Percentiles rank a stretch among this genome's conserved stretches.
These are phyloP conservation scores for Rhodotorula sp. DNA, from an alignment of 1,284 basidiomycete species.

Conservation along the genomic window DNA sequence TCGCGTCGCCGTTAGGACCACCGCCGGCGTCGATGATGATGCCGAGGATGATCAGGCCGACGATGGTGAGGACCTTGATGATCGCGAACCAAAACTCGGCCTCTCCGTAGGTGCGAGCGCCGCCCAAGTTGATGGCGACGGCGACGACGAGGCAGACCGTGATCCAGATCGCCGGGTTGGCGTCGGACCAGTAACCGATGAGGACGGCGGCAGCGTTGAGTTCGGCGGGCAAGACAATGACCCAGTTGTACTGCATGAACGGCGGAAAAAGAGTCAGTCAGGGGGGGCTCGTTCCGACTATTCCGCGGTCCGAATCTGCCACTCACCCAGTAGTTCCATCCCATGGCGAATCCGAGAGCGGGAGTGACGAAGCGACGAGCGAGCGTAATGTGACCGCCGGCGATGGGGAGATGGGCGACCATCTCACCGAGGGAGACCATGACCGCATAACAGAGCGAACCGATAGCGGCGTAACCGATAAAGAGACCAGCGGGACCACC, in stretches of 20 bases:
- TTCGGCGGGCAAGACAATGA: constrained; percentile 50
- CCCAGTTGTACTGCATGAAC: constrained; percentile 33
- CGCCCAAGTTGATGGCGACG: constrained; percentile 70
- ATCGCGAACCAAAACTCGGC: constrained; percentile 57
- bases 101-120: constrained; percentile 54
- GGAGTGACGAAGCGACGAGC: constrained; percentile 76
- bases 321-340: constrained; percentile 54
- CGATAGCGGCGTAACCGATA: constrained; percentile 42
- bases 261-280: neutral
- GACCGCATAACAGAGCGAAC: constrained; percentile 49
- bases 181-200: constrained; percentile 51
- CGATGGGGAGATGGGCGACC: constrained; percentile 50
- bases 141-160: constrained; percentile 69
- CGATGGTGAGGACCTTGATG: constrained; percentile 56
- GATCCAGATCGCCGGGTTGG: constrained; percentile 72
- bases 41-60: constrained; percentile 61
- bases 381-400: constrained; percentile 11
- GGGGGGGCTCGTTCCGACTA: neutral
- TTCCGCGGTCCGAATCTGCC: neutral
- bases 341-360: constrained; percentile 76
- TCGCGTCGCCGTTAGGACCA: constrained; percentile 44
- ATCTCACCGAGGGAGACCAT: constrained; percentile 57
- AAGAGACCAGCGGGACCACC: constrained; percentile 52
- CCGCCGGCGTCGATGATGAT: constrained; percentile 53
- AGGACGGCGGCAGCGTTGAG: constrained; percentile 51